phyloP scores from a whole-genome alignment of 2,329 filamentous ascomycete genomes.

The Calonectria naviculata region DNA sequence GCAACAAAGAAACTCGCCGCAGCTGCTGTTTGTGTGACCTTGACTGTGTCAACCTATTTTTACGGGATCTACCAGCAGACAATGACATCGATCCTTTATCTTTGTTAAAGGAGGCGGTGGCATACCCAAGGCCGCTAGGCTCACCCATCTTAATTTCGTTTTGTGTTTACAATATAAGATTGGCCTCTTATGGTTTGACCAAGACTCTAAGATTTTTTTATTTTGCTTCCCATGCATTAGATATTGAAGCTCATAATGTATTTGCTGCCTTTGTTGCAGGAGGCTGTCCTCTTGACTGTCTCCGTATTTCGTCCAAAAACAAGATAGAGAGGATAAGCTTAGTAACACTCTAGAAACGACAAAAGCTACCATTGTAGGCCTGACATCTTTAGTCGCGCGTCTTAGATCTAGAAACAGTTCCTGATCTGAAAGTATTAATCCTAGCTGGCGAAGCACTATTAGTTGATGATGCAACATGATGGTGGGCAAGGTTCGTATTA shows the following conservation, averaged over 20 bases:
- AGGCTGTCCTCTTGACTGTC: no score
- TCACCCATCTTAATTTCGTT: conserved; percentile 24
- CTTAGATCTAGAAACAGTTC: neutral
- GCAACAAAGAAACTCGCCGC: no score
- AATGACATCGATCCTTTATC: no score
- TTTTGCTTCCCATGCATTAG: conserved; percentile 27
- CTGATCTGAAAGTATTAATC: conserved; percentile 7
- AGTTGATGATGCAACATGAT: neutral
- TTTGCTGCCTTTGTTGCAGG: conserved; percentile 17
- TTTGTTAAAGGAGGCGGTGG: no score
- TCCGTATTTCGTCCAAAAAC: conserved; percentile 17
- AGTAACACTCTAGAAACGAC: neutral
- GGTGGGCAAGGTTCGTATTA: neutral
- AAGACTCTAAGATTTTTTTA: neutral
- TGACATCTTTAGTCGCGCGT: conserved; percentile 16
- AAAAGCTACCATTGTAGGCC: neutral
- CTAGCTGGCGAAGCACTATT: conserved; percentile 14
- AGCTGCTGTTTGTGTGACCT: no score
- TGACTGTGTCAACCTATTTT: no score
- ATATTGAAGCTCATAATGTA: conserved; percentile 18
- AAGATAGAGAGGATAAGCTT: neutral
- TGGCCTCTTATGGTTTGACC: neutral
- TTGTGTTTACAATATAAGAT: neutral
- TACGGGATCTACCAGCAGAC: no score
- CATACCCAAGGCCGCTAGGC: neutral